Conservation (phyloP, 164 flowering plant species). For the Akebia trifoliata region DNA sequence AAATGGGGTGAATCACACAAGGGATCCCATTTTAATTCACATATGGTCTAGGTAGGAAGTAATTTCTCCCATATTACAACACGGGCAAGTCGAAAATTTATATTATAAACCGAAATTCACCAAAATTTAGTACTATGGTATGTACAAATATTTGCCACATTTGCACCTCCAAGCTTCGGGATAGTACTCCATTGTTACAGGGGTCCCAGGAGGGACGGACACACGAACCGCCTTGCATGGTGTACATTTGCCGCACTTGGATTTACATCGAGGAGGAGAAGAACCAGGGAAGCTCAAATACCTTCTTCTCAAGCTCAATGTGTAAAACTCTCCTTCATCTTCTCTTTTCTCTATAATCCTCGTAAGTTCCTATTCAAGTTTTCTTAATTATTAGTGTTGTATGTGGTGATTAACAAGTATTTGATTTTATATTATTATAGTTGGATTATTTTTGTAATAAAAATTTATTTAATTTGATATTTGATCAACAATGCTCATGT, state of each 20-base stretch:
- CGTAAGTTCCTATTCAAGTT: slow-evolving; percentile 8
- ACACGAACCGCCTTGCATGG: slow-evolving; percentile 80
- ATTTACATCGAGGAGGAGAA: slow-evolving; percentile 56
- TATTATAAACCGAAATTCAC: too few species aligned
- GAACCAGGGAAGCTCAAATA: slow-evolving; percentile 51
- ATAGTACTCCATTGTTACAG: slow-evolving; percentile 68
- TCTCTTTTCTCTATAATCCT: background rate
- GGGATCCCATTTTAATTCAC: too few species aligned
- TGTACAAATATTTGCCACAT: slow-evolving; percentile 64
- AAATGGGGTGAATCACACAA: too few species aligned
- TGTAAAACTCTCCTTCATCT: background rate
- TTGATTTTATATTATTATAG: too few species aligned
- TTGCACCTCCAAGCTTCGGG: slow-evolving; percentile 87
- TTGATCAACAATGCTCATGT: too few species aligned
- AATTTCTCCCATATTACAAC: too few species aligned
- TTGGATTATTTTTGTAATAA: too few species aligned
- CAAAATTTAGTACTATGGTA: slow-evolving; percentile 59
- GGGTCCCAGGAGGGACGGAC: slow-evolving; percentile 67
- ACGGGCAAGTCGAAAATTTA: too few species aligned
- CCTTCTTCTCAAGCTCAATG: slow-evolving; percentile 26
- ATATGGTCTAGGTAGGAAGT: too few species aligned
- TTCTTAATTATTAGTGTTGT: too few species aligned
- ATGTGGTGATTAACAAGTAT: too few species aligned
- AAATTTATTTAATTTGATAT: too few species aligned
- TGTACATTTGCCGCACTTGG: slow-evolving; percentile 64